Evolutionary conservation across 1,284 basidiomycete genomes (phyloP), one percentile per base, ranked within the genome.

Genomic region (Mixia osmundae): DNA sequence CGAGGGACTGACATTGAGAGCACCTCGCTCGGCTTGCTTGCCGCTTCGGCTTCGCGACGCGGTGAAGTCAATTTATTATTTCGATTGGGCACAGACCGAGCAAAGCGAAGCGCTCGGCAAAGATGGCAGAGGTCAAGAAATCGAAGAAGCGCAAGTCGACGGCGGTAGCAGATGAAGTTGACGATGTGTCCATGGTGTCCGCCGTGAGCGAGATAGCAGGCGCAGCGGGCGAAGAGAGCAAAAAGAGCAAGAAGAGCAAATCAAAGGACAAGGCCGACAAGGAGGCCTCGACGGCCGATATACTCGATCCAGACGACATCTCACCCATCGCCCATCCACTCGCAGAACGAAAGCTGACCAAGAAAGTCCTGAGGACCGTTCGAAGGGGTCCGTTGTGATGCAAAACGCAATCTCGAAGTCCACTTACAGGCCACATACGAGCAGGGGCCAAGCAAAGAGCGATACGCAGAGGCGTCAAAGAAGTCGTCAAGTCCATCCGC

Each of bases 401-500:
- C n/a, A n/a, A n/a, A n/a, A n/a, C 14, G 31, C 31, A 18, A 22
- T 16, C 12, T 31, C 30, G 9, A 9, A 16, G 10, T 8, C 9
- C 18, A 31, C 10, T 31, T 16, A 10, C 8, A 19, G 19, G 14
- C 22, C 18, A 18, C 18, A n/a, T 8, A 14, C 14, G 9, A 19
- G 26, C 16, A 32, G n/a, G 25, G 30, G 28, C 22, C 22, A 91
- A 87, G 58, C 71, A 71, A 32, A 69, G 85, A 43, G 79, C 87
- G 57, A 74, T 94, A 25, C 89, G 87, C 60, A 69, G 85, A 33
- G 83, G 83, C 30, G 85, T 94, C 35, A 94, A 94, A 60, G 85
- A 94, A 57, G 79, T 94, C 24, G 82, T 89, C 37, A 94, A 94
- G 58, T 79, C 80, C 2, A 76, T 94, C 35, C 68, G 83, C 37